Base-by-base conservation (phyloP, 1,284 basidiomycete species). In the Ceratobasidium sp. region DNA sequence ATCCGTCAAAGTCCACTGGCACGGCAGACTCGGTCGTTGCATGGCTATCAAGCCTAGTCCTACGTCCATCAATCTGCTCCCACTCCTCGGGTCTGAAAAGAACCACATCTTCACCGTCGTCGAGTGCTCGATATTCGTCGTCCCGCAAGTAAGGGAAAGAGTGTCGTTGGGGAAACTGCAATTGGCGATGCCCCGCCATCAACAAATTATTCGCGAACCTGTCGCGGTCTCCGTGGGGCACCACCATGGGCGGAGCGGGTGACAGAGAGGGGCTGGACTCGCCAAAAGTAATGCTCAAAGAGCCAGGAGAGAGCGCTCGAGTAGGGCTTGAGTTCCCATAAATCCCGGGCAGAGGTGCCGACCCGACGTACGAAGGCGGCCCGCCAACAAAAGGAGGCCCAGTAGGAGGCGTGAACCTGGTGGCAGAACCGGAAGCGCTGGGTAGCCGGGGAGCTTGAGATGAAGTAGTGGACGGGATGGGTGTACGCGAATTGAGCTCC, bases 1-100 rank as follows among this genome's bases (percentile, higher is more conserved):
- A 66, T 18, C 49, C 61, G 9, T n/a, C 44, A 41, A 35, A 5
- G 7, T 66, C 63, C 2, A 66, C 43, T 3, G 63, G 63, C 14
- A 66, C 49, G 23, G 28, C 49, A 47, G 63, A 66, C 18, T 47
- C 49, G 2, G 28, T 54, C 11, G 63, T 66, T 4, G 26, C 63
- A 54, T 46, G 43, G 49, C 63, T 66, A 30, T 52, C 63, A 3
- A 49, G n/a, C 11, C 54, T 28, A 57, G 38, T 35, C 54, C 54
- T 57, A 23, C 54, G 7, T 9, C 32, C 32, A 41, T 41, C 32
- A 21, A 54, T 49, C 32, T 47, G 63, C 32, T 69, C 57, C 69
- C 73, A 58, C 13, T 74, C 73, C 46, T 35, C 72, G n/a, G 50
- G 54, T 35, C 66, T 35, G 13, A 28, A 50, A n/a, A 70, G 21